Conservation (phyloP, 495 filamentous ascomycete species). For the Podospora pseudoanserina region DNA sequence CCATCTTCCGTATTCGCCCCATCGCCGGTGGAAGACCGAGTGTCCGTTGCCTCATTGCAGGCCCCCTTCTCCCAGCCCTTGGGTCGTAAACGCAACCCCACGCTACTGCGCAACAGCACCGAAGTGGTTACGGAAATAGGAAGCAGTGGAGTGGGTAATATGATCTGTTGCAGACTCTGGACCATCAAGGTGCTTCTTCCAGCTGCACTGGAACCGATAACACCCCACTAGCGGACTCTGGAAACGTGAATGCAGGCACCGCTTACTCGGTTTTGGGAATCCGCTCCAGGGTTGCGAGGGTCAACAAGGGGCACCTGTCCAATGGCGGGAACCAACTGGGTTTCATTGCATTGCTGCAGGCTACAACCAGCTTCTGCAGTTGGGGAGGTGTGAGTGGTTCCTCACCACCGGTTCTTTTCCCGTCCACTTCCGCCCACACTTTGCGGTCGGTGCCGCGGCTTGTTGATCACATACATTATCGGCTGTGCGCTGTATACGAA, state of each 20-base stretch:
- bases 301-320: not conserved
- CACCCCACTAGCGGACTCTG: not conserved
- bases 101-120: constrained; percentile 1
- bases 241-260: not conserved
- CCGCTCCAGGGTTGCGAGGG: not conserved
- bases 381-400: not conserved
- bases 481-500: too few species aligned
- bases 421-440: not conserved
- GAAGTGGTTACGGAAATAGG: not conserved
- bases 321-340: not conserved
- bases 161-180: not conserved
- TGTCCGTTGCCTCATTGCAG: not conserved
- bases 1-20: not conserved
- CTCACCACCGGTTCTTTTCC: not conserved
- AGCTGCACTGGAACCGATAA: not conserved
- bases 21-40: not conserved
- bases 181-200: not conserved
- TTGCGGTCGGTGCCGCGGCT: not conserved
- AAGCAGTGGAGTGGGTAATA: not conserved
- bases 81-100: not conserved
- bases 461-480: not conserved
- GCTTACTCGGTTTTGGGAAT: not conserved
- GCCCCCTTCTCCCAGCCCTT: not conserved
- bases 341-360: not conserved
- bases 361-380: not conserved